Evolutionary conservation across 1,284 basidiomycete species (phyloP), one percentile per base, ranked within the genome.

Genomic region (Marasmius fiardii): DNA sequence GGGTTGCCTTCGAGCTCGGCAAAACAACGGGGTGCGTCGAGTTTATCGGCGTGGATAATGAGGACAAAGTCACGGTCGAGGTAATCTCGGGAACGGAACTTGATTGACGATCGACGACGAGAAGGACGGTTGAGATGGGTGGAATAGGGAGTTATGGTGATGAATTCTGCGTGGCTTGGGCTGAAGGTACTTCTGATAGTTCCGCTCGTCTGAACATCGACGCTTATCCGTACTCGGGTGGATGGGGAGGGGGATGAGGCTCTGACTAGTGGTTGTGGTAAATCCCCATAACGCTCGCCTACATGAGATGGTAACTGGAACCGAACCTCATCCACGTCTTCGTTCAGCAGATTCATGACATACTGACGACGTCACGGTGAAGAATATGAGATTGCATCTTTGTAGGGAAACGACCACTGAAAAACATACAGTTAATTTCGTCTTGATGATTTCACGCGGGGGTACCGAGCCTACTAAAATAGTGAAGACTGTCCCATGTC

Each of bases 401-500:
- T 39, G 18, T 18, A 20, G 18, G 26, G n/a, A n/a, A n/a, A n/a
- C n/a, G 18, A 47, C 10, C 3, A n/a, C 41, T 28, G 10, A 4
- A 4, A 16, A 24, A 43, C 76, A 43, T 61, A 83, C 82, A 33
- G 74, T 74, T 18, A 82, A 43, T 34, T 67, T 70, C 0, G 74
- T 72, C 20, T 65, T 70, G 2, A 82, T 73, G 2, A 61, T 73
- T 37, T 74, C 63, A 4, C 59, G 56, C 0, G 75, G 67, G 23
- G 77, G 76, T 45, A 85, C 74, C 1, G 76, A 74, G 4, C 83
- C 82, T 4, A 85, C 61, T 2, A 82, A 83, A 28, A 85, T 79
- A 0, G 75, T 79, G 63, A 85, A 84, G 48, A 81, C 82, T 84
- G 54, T 6, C 58, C 31, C 1, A 20, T 14, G 43, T 24, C 24